phyloP scores from a whole-genome alignment of 352 stramenopile genomes.

The Phytophthora syringae region DNA sequence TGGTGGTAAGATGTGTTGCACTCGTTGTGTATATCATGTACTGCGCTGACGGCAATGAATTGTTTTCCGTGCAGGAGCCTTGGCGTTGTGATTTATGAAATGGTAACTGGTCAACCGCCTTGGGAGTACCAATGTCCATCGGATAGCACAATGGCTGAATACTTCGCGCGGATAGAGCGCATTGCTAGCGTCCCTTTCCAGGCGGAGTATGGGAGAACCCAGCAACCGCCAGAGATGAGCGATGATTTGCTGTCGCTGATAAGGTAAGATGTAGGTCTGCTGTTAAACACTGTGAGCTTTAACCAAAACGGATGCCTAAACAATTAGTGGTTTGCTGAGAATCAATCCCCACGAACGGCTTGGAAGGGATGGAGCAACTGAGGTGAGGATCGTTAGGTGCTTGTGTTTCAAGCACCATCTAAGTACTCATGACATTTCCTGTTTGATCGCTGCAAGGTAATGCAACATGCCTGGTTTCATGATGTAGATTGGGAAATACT shows the following conservation, averaged over 20 bases:
- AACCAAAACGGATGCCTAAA: neutral
- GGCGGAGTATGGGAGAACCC: neutral
- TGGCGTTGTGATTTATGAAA: constrained; percentile 80
- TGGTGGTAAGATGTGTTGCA: constrained; percentile 64
- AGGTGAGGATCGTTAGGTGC: constrained; percentile 31
- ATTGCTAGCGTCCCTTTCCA: constrained; percentile 13
- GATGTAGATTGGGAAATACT: constrained; percentile 58
- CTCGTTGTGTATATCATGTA: neutral
- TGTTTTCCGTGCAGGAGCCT: constrained; percentile 50
- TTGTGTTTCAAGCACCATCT: neutral
- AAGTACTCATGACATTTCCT: neutral
- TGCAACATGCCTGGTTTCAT: constrained; percentile 68
- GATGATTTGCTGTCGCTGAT: constrained; percentile 38
- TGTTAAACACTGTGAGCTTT: neutral
- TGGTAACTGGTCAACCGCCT: constrained; percentile 63
- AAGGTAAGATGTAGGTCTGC: constrained; percentile 15
- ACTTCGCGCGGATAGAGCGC: constrained; percentile 41
- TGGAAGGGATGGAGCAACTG: constrained; percentile 36
- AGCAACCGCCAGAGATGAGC: constrained; percentile 3
- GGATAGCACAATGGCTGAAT: constrained; percentile 30
- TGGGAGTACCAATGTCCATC: constrained; percentile 69
- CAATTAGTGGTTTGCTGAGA: constrained; percentile 27
- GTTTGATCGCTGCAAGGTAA: no score
- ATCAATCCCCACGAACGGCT: constrained; percentile 53
- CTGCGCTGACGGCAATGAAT: neutral